phyloP scores from a whole-genome alignment of 2,329 filamentous ascomycete species.

The Gaeumannomyces tritici region DNA sequence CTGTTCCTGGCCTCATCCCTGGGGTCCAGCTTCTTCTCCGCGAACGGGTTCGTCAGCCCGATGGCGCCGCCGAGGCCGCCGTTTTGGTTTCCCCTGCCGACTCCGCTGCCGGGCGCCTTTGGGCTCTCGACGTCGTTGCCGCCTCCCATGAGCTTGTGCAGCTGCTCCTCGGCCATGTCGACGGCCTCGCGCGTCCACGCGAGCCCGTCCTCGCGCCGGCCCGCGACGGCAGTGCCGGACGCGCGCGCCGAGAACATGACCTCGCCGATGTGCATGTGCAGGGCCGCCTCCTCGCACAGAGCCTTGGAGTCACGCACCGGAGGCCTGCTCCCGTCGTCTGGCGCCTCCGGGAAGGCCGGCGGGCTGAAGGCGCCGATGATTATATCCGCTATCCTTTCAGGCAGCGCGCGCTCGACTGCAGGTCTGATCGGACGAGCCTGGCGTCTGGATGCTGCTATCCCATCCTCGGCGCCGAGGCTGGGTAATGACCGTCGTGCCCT shows the following conservation, averaged over 20 bases:
- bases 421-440: neutral
- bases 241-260: slow-evolving; percentile 62
- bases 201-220: slow-evolving; percentile 55
- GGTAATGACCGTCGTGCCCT: slow-evolving; percentile 61
- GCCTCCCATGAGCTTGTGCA: slow-evolving; percentile 31
- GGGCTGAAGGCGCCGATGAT: slow-evolving; percentile 19
- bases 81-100: neutral
- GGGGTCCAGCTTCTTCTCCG: slow-evolving; percentile 13
- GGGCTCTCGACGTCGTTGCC: slow-evolving; percentile 8
- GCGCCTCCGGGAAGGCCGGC: slow-evolving; percentile 61
- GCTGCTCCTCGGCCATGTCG: slow-evolving; percentile 64
- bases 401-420: neutral
- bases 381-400: neutral
- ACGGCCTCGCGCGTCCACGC: slow-evolving; percentile 88
- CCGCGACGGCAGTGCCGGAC: slow-evolving; percentile 24
- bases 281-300: slow-evolving; percentile 73
- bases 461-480: slow-evolving; percentile 1
- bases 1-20: slow-evolving; percentile 36
- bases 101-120: neutral
- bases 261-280: slow-evolving; percentile 88
- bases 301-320: slow-evolving; percentile 56
- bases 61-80: neutral
- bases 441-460: neutral
- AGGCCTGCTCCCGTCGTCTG: slow-evolving; percentile 57
- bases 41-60: neutral